These are phyloP conservation scores for Fusarium odoratissimum DNA, from an alignment of 2,329 filamentous ascomycete genomes.

Conservation along the genomic window DNA sequence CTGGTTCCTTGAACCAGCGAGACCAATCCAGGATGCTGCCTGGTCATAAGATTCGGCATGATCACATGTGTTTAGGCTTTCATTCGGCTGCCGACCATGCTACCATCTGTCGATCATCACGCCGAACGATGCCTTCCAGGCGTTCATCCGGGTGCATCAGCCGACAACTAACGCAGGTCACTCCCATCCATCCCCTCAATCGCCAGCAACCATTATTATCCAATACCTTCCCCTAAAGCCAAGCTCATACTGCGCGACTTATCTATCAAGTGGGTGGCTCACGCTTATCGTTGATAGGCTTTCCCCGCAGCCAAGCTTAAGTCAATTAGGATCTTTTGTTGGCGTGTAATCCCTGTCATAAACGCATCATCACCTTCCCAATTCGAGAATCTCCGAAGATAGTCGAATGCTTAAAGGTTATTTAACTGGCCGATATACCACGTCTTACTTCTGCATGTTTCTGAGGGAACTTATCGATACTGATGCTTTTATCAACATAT, in stretches of 20 bases:
- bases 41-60: not conserved
- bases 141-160: not conserved
- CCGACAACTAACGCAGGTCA: not conserved
- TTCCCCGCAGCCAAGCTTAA: constrained; percentile 2
- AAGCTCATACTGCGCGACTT: not conserved
- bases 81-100: too few species aligned
- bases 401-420: constrained; percentile 8
- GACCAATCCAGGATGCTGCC: not conserved
- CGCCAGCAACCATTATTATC: not conserved
- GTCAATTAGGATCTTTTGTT: constrained; percentile 18
- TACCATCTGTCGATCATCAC: not conserved
- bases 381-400: constrained; percentile 16
- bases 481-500: constrained; percentile 17
- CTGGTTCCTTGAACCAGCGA: rapidly evolving
- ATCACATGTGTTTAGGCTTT: not conserved
- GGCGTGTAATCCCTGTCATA: constrained; percentile 1
- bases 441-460: not conserved
- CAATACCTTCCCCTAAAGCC: not conserved
- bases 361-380: constrained; percentile 20
- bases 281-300: constrained; percentile 4
- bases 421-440: constrained; percentile 9
- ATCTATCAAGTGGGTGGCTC: constrained; percentile 13
- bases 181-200: not conserved
- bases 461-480: not conserved
- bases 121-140: not conserved